These are phyloP conservation scores for Tetrahymena malaccensis DNA, from an alignment of 73 alveolate genomes.

Conservation along the genomic window DNA sequence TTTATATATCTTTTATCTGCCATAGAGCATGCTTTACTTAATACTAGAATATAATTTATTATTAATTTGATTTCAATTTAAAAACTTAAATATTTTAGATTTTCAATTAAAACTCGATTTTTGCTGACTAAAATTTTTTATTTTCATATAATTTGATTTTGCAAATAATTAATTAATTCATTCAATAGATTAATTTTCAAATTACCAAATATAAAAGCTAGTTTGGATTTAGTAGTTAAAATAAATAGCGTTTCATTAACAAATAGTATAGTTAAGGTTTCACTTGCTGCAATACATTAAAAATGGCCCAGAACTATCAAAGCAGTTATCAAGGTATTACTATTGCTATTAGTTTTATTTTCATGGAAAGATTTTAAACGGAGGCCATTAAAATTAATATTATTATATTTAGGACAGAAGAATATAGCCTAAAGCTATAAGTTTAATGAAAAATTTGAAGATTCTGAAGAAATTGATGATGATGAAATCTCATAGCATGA, in stretches of 20 bases:
- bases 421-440: neutral
- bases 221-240: neutral
- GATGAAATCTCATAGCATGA: neutral
- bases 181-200: no score
- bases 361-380: neutral
- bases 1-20: no score
- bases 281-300: neutral
- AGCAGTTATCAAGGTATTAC: neutral
- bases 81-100: neutral
- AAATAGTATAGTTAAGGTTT: neutral
- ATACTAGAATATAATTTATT: no score
- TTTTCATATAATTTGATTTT: neutral
- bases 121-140: neutral
- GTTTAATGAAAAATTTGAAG: neutral
- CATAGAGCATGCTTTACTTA: no score
- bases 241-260: neutral
- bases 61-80: neutral
- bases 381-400: neutral
- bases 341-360: neutral
- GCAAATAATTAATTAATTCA: neutral
- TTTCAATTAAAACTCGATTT: no score
- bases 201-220: no score
- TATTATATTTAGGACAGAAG: neutral
- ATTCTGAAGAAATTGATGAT: neutral
- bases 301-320: neutral